Base-by-base conservation (phyloP, 208 protist genomes). In the Giardia duodenalis region DNA sequence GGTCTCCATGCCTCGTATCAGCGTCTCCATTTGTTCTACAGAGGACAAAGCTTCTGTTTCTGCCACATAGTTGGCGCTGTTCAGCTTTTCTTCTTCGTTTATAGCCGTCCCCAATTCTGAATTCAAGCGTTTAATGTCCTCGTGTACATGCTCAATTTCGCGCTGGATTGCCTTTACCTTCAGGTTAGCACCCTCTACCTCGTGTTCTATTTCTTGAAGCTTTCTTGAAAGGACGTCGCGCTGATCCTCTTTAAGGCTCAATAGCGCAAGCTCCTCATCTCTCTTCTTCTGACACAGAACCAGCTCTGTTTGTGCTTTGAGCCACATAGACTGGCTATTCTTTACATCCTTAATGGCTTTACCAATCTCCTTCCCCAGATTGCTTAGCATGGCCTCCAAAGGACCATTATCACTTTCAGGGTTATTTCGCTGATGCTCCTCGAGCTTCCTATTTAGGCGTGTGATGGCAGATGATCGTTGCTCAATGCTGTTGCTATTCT, bases 401-500 rank as follows among this genome's bases (percentile, higher is more conserved):
- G 88, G 88, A 1, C 88, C 88, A 4, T 67, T 91, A 91, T 91
- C 88, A 4, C 2, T 43, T 48, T 91, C 88, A 30, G 88, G 88
- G 44, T 91, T 22, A 47, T 19, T 45, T 46, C 44, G n/a, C 43
- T 47, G 2, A 48, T 91, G 45, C 44, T 91, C 88, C 44, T 91
- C 88, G 1, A 91, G 44, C 44, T 91, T 91, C n/a, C 45, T 46
- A 47, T 91, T 91, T 0, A 91, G 44, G 2, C 88, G n/a, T 1
- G 88, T 91, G 88, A 91, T 91, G 0, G 88, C 88, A 91, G 88
- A 91, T 43, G 43, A 47, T 30, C 88, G 1, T 47, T 91, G 45
- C 44, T 91, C 88, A n/a, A 91, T 91, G n/a, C 42, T 45, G 47
- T 91, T 91, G 10, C 22, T 45, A n/a, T 91, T 91, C 88, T 91